Base-by-base conservation (phyloP, 441 rosid species). In the Isatis lusitanica region DNA sequence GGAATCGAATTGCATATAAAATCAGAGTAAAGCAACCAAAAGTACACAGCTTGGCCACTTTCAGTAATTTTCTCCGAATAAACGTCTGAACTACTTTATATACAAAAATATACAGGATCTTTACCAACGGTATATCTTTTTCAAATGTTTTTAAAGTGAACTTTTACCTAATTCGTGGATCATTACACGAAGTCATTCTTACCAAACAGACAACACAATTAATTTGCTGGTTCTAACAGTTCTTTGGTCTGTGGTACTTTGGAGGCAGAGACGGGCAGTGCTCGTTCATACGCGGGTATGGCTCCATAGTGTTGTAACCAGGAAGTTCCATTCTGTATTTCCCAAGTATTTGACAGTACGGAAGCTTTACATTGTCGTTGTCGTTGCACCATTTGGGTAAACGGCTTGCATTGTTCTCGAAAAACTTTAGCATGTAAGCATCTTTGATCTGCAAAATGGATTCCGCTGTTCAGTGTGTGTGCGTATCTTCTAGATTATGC, bases 251-350 rank as follows among this genome's bases (percentile, higher is more conserved):
- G 17, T 13, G 59, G 81, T 95, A 95, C 51, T 87, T 83, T n/a
- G 99, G 99, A 55, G 98, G 99, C 70, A 91, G 79, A 15, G 98
- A 86, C 2, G 99, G 96, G 75, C 99, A 95, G 76, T 81, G 82
- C 76, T 95, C 98, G 48, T 95, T 95, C 99, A 95, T 95, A 72
- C 84, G 93, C 10, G 94, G 92, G 63, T 95, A 93, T 24, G 96
- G 97, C 60, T 87, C 97, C 81, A 90, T 48, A 26, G 91, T 74
- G 72, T 95, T 95, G 76, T 88, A 95, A 57, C 70, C 96, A 0
- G 98, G 99, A 62, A 95, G 87, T 67, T 93, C 98, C 98, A 95
- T 95, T 63, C 96, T 85, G 68, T 95, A 95, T 82, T 87, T 87
- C 68, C 99, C 99, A 33, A 72, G 78, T 47, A 95, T 91, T 79